Evolutionary conservation across 495 filamentous ascomycete genomes (phyloP), one percentile per base, ranked within the genome.

Genomic region (Neurospora sp.): DNA sequence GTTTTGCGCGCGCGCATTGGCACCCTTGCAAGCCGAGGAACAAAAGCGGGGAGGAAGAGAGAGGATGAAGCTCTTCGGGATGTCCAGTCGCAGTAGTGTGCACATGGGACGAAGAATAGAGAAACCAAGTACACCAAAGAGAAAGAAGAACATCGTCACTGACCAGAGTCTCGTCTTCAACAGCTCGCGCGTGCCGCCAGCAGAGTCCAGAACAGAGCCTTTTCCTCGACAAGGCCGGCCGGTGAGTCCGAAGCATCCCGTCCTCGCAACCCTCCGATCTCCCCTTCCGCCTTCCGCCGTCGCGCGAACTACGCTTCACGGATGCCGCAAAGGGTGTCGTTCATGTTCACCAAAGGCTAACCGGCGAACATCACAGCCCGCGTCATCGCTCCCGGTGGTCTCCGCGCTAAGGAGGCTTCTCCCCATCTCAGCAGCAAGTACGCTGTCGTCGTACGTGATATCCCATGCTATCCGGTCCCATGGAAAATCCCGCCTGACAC

Each of bases 331-430:
- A 35, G 53, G 27, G 53, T 35, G 31, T 35, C 35, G 27, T 65
- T 18, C 14, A 37, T 16, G 53, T 16, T 31, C 53, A 65, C 27
- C 12, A 7, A 31, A 65, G 27, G 53, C 71, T 72, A n/a, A 73
- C 69, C 48, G 70, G 16, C 31, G 53, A 72, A 72, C n/a, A 18
- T 70, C 70, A 41, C 73, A 82, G 83, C 86, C 81, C 82, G 91
- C 79, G 93, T 99, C 78, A 94, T 95, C 81, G 88, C 91, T 74
- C 93, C 89, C 83, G 87, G 90, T 74, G 93, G 92, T 69, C 85
- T 98, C 76, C 92, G 94, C 78, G 96, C 94, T 42, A 96, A 95
- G 85, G 95, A 97, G 84, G 93, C 94, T 70, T 91, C 91, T 71
- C 89, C 92, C 39, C 91, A 93, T 78, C 86, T 97, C 75, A 91